phyloP scores from a whole-genome alignment of 208 protist genomes.

The Entamoeba invadens region DNA sequence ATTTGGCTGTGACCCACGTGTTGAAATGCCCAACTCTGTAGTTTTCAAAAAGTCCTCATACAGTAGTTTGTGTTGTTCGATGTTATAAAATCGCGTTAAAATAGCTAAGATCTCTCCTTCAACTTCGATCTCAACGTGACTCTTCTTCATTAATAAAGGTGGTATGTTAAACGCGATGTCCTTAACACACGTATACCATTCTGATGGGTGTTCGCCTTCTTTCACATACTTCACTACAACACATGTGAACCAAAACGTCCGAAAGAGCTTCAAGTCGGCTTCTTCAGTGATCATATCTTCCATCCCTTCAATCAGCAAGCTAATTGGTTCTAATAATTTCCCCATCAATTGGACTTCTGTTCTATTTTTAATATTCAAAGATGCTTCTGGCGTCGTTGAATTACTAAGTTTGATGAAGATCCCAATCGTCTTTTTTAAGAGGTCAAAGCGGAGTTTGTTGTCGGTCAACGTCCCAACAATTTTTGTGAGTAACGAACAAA shows the following conservation, averaged over 20 bases:
- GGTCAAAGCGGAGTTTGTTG: neutral
- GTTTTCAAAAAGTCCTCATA: neutral
- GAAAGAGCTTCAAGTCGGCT: neutral
- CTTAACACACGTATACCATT: neutral
- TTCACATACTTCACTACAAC: neutral
- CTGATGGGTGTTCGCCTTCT: neutral
- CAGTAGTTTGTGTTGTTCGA: neutral
- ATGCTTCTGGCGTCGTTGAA: neutral
- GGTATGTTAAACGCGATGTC: neutral
- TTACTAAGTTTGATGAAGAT: neutral
- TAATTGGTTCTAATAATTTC: neutral
- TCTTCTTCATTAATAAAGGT: neutral
- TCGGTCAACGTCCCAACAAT: neutral
- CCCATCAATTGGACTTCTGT: neutral
- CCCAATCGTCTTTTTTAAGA: neutral
- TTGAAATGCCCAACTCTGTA: neutral
- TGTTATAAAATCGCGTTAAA: neutral
- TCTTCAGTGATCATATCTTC: neutral
- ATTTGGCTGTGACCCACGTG: neutral
- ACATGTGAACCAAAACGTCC: neutral
- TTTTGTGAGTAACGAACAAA: neutral
- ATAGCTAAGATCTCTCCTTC: neutral
- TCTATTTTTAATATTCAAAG: neutral
- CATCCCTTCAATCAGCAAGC: neutral
- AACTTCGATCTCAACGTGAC: neutral